These are phyloP conservation scores for Pichia ethanolica DNA, from an alignment of 805 yeast genomes.

Conservation along the genomic window DNA sequence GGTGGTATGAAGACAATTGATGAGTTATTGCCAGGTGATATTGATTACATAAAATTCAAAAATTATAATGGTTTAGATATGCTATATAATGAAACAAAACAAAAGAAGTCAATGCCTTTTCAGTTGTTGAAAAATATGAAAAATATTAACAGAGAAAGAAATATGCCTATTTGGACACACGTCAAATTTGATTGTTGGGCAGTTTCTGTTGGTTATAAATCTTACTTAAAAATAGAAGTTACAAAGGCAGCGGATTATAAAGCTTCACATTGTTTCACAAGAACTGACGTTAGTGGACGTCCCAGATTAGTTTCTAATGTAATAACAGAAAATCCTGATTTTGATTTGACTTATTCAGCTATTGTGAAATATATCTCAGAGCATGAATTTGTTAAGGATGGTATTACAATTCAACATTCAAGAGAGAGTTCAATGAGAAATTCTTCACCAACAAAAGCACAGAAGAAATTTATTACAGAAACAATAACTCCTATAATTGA, in stretches of 20 bases:
- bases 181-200: constrained; percentile 10
- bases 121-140: constrained; percentile 9
- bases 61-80: constrained; percentile 24
- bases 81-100: constrained; percentile 9
- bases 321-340: not conserved
- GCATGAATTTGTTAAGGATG: not conserved
- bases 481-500: constrained; percentile 13
- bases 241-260: not conserved
- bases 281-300: not conserved
- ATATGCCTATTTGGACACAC: constrained; percentile 10
- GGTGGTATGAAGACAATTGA: not conserved
- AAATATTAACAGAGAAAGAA: constrained; percentile 1
- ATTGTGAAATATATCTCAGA: not conserved
- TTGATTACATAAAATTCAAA: constrained; percentile 24
- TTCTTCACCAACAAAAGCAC: not conserved
- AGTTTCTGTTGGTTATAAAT: not conserved
- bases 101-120: constrained; percentile 9
- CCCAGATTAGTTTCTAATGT: not conserved
- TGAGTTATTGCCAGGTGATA: constrained; percentile 13
- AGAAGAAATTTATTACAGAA: constrained; percentile 7
- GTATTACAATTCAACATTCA: not conserved
- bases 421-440: not conserved
- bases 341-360: not conserved
- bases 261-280: not conserved
- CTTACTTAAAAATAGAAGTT: constrained; percentile 10